Base-by-base conservation (phyloP, 2,329 filamentous ascomycete species). In the Hymenoscyphus scutula region DNA sequence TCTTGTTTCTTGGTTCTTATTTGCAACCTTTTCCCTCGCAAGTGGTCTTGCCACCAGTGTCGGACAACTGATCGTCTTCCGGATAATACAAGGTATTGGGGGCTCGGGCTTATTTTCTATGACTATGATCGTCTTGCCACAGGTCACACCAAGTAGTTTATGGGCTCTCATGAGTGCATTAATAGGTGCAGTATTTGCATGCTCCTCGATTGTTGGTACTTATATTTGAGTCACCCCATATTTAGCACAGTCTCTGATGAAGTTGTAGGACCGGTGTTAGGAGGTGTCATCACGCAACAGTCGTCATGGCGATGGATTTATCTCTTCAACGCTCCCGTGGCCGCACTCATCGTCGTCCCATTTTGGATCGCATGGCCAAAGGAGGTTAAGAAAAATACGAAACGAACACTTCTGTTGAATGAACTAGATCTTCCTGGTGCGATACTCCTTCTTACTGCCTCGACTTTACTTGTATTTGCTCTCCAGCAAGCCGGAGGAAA, bases 291-390 rank as follows among this genome's bases (percentile, higher is more conserved):
- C 38, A 62, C 65, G 10, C 37, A 60, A 17, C 51, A 62, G 17
- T 48, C 63, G 38, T 60, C 56, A 7, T 67, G 65, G 65, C 56
- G 65, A 53, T 67, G 65, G 65, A 76, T 85, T 37, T 37, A 37
- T 13, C 34, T 37, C 3, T 37, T 37, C 34, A 62, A 51, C 48
- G 56, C 25, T n/a, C 56, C 56, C 3, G 23, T 25, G 19, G 51
- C 29, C 7, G 13, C 53, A 17, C 29, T 63, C 17, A 27, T 53
- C 15, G 38, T 41, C 10, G 30, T 57, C 7, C 23, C 59, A 13
- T 62, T 63, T 58, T 37, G 51, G 19, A 13, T 63, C n/a, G 25
- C 37, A 30, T 59, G 57, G 57, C 57, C 57, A n/a, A 56, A 48
- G 10, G 27, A 48, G 17, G 7, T 32, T 7, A 19, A 59, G n/a